A percentile compares a stretch with the other conserved stretches of the same genome.
These are phyloP conservation scores for Saccharomyces jurei DNA, from an alignment of 805 yeast genomes.

Conservation along the genomic window DNA sequence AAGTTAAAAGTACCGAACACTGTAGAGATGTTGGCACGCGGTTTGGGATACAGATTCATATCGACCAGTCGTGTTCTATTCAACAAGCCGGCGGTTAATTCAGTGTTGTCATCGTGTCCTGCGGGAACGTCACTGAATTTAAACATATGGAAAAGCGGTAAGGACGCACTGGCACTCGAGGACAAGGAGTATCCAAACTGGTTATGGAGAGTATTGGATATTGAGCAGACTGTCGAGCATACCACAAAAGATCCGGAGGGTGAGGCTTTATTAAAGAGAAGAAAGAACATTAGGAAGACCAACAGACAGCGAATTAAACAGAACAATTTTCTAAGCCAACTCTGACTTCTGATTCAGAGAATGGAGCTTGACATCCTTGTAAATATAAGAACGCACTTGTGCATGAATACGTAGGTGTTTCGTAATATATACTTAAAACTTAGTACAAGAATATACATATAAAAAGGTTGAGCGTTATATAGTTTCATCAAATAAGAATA, in stretches of 20 bases:
- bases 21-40: background rate
- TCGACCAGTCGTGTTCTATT: background rate
- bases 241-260: constrained; percentile 17
- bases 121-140: constrained; percentile 69
- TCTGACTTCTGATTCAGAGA: background rate
- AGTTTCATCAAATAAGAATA: background rate
- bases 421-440: background rate
- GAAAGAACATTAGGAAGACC: constrained; percentile 58
- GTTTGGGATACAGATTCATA: background rate
- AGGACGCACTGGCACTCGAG: constrained; percentile 79
- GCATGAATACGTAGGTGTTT: background rate
- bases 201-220: constrained; percentile 83
- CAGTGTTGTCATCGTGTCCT: constrained; percentile 42
- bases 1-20: background rate
- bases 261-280: constrained; percentile 61
- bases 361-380: background rate
- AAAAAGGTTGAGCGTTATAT: background rate
- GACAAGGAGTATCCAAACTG: constrained; percentile 90
- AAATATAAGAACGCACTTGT: background rate
- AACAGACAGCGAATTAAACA: constrained; percentile 67
- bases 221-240: constrained; percentile 9
- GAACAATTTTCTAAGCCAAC: constrained; percentile 51
- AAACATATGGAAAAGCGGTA: constrained; percentile 69
- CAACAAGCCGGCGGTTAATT: background rate
- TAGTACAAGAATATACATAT: background rate